A percentile compares a stretch with the other conserved stretches of the same genome.
Conservation (phyloP, 495 filamentous ascomycete genomes). For the Terfezia boudieri region DNA sequence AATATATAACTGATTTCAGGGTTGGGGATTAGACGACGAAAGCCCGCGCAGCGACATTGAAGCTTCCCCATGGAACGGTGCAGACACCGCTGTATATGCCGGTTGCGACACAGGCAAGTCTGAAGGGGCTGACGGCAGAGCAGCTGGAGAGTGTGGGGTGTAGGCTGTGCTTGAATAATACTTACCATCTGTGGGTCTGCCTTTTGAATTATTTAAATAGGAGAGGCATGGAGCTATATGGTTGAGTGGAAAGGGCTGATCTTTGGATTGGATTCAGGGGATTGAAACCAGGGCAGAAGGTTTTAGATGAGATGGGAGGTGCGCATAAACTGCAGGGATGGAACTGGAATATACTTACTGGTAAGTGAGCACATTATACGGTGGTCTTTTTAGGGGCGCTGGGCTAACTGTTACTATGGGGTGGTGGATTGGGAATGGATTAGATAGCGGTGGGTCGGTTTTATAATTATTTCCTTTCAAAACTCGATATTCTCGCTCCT, state of each 20-base stretch:
- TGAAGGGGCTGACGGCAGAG: constrained; percentile 85
- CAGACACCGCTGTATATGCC: constrained; percentile 92
- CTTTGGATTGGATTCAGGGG: constrained; percentile 22
- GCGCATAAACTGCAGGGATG: constrained; percentile 88
- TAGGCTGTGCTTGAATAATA: constrained; percentile 85
- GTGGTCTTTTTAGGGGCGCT: not conserved
- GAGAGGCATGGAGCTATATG: not conserved
- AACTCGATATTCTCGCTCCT: too few species aligned
- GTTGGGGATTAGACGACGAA: constrained; percentile 49
- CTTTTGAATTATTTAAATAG: too few species aligned
- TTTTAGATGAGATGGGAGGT: constrained; percentile 66
- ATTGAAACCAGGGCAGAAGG: constrained; percentile 75
- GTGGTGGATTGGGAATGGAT: not conserved
- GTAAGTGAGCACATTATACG: constrained; percentile 14
- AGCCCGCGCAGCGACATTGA: constrained; percentile 75
- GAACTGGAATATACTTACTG: constrained; percentile 78
- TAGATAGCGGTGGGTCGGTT: constrained; percentile 82
- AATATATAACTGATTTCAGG: not conserved
- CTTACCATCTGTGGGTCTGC: constrained; percentile 48
- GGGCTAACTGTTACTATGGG: too few species aligned
- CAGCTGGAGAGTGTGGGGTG: constrained; percentile 78
- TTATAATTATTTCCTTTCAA: not conserved
- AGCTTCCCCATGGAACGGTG: constrained; percentile 78
- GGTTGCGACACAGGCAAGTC: constrained; percentile 86
- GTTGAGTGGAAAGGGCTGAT: not conserved